A percentile compares a stretch with the other conserved stretches of the same genome.
Conservation (phyloP, 305 asterid species). For the Solanum hybrid region DNA sequence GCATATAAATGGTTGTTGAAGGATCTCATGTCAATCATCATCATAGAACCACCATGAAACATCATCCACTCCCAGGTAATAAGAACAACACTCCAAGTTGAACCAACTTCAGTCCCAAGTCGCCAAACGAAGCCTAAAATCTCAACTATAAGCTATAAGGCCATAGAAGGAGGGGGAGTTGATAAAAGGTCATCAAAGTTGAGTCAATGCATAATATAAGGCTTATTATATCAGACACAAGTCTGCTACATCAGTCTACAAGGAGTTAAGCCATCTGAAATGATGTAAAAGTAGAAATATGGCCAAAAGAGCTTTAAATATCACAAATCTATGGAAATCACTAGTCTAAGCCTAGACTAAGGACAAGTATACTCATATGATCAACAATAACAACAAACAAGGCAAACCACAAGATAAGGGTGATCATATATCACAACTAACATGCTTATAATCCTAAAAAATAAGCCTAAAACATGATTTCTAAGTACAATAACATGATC, state of each 20-base stretch:
- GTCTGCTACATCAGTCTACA: background rate
- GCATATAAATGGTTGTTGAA: background rate
- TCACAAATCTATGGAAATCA: too few species aligned
- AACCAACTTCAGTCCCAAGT: background rate
- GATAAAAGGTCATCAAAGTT: background rate
- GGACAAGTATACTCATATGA: background rate
- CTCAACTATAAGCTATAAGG: background rate
- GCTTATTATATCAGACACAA: background rate
- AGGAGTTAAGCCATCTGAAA: background rate
- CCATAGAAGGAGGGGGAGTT: background rate
- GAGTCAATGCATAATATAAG: background rate
- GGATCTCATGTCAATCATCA: background rate
- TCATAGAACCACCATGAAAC: background rate
- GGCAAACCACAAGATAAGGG: background rate
- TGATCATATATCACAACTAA: background rate
- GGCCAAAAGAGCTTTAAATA: background rate
- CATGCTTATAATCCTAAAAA: background rate
- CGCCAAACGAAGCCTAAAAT: background rate
- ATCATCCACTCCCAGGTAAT: background rate
- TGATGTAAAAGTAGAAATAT: background rate
- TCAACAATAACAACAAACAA: background rate
- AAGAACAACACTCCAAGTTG: background rate
- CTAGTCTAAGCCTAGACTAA: background rate
- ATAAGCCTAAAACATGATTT: background rate
- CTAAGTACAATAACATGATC: background rate